These are phyloP conservation scores for Rubia peregrina DNA, from an alignment of 305 asterid genomes.

Conservation along the genomic window DNA sequence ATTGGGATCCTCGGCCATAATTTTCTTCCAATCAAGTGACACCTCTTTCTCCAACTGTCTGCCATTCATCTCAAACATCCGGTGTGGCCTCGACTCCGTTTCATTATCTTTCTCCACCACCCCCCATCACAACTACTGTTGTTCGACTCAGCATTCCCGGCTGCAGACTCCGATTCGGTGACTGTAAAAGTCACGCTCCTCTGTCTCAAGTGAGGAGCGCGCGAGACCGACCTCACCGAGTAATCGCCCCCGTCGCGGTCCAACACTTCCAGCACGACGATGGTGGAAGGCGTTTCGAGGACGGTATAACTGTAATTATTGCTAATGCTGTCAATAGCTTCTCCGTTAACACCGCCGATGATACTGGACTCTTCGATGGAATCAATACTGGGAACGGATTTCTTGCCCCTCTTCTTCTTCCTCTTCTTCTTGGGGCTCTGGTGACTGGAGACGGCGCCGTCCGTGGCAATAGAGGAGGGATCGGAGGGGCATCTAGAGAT, in stretches of 20 bases:
- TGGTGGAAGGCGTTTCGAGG: constrained; percentile 12
- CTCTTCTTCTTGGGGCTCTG: constrained; percentile 32
- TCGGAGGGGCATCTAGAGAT: constrained; percentile 48
- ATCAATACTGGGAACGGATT: constrained; percentile 15
- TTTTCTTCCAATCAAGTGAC: constrained; percentile 74
- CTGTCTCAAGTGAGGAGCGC: constrained; percentile 63
- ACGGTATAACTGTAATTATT: constrained; percentile 12
- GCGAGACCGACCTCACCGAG: constrained; percentile 27
- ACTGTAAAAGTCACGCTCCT: constrained; percentile 60
- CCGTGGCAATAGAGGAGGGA: constrained; percentile 19
- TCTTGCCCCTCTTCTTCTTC: constrained; percentile 36
- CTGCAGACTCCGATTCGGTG: constrained; percentile 25
- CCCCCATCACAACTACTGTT: constrained; percentile 17
- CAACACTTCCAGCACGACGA: constrained; percentile 14
- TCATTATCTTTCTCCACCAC: constrained; percentile 28
- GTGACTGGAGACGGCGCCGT: constrained; percentile 21
- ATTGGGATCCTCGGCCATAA: constrained; percentile 57
- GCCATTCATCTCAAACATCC: constrained; percentile 35
- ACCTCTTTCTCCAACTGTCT: constrained; percentile 56
- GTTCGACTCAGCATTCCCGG: constrained; percentile 33
- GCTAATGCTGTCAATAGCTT: constrained; percentile 29
- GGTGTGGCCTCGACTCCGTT: constrained; percentile 23
- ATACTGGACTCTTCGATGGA: constrained; percentile 23
- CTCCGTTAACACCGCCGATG: constrained; percentile 19
- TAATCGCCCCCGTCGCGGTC: constrained; percentile 36